phyloP scores from a whole-genome alignment of 345 rosid species.

The Eucalyptus melliodora region DNA sequence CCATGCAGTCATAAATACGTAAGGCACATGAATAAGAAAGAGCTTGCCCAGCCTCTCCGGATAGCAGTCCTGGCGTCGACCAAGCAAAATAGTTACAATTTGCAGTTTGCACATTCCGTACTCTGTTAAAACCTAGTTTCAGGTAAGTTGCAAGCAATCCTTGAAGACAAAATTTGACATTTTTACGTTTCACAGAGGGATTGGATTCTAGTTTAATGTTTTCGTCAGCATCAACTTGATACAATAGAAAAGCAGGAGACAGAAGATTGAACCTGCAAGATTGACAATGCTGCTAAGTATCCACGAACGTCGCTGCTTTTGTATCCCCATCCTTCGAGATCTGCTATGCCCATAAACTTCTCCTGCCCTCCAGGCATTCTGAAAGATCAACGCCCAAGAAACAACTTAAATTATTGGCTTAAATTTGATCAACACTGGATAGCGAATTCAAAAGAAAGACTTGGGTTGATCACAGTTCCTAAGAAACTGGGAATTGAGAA shows the following conservation, averaged over 20 bases:
- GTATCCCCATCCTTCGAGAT: conserved; percentile 91
- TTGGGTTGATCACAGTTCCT: background rate
- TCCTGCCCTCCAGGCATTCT: conserved; percentile 84
- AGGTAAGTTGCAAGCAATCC: background rate
- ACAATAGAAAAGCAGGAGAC: background rate
- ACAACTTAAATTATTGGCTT: background rate
- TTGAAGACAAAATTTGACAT: background rate
- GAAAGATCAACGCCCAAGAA: background rate
- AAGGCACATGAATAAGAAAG: conserved; percentile 58
- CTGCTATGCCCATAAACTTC: conserved; percentile 52
- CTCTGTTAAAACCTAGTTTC: background rate
- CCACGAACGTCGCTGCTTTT: conserved; percentile 66
- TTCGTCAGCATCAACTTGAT: background rate
- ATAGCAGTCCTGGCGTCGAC: conserved; percentile 53
- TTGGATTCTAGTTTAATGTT: background rate
- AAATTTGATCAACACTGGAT: background rate
- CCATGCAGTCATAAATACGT: conserved; percentile 87
- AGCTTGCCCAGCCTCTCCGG: conserved; percentile 87
- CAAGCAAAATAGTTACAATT: background rate
- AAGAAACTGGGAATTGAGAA: background rate
- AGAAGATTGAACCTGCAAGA: conserved; percentile 53
- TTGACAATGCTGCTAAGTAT: conserved; percentile 53
- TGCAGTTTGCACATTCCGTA: background rate
- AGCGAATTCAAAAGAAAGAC: background rate
- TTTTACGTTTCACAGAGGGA: background rate